Base-by-base conservation (phyloP, 768 basidiomycete species). In the Mycena floridula region DNA sequence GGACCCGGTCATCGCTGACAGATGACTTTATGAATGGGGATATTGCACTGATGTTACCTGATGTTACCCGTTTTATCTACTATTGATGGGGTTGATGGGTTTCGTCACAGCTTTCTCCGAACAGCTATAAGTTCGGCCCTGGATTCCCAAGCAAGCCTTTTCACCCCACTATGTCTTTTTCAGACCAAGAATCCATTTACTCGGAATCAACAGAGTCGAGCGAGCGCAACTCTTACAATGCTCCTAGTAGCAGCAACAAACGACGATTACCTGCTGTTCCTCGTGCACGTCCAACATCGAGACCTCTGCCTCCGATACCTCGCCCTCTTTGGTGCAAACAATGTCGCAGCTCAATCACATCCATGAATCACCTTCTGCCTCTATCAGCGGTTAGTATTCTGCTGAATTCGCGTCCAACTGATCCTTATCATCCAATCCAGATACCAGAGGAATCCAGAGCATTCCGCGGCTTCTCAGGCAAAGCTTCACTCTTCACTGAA, bases 401-500 rank as follows among this genome's bases (percentile, higher is more conserved):
- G 7, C 24, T 27, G 20, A 44, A 3, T 38, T 48, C n/a, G 47
- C 30, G 22, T 42, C 28, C 36, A 3, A 18, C n/a, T 20, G n/a
- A 7, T 12, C 21, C 45, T 47, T 12, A 48, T 40, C 6, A 16
- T 36, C 28, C 42, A 27, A 37, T 26, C 16, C 46, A 74, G 73
- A 68, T 74, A 41, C 73, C 73, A 5, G 60, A 63, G 2, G 60
- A 68, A 42, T 68, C 72, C 18, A 66, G 76, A 44, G 61, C 67
- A 18, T 81, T 79, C 59, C 65, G 66, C 42, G 81, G 79, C 4
- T 77, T 76, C 54, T 67, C 68, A 12, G 79, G 79, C 37, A 78
- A 75, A 59, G 81, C 79, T 4, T 76, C 72, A 1, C 61, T 83
- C 7, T 79, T 80, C 57, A 76, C 67, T 11, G 70, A 77, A 55